These are phyloP conservation scores for Delonix regia DNA, from an alignment of 306 rosid species.

Conservation along the genomic window DNA sequence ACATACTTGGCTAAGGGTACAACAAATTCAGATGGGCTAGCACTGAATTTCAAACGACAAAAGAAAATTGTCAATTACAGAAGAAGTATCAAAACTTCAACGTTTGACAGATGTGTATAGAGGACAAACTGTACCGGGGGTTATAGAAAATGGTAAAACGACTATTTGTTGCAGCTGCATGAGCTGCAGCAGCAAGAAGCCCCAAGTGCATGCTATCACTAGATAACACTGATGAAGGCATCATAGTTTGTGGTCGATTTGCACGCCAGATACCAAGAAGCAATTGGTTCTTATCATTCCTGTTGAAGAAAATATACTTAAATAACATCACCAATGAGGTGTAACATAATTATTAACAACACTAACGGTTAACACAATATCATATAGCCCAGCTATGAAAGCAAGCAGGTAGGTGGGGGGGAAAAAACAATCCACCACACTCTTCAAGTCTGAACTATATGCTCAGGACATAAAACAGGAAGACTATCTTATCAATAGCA, in stretches of 20 bases:
- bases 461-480: not conserved
- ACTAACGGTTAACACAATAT: not conserved
- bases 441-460: constrained; percentile 18
- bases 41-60: constrained; percentile 55
- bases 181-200: constrained; percentile 99
- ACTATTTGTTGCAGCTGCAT: constrained; percentile 96
- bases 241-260: constrained; percentile 91
- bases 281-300: constrained; percentile 96
- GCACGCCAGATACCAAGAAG: constrained; percentile 94
- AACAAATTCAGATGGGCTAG: constrained; percentile 96
- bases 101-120: not conserved
- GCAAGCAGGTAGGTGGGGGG: not conserved
- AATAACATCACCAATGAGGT: constrained; percentile 23
- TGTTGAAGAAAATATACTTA: constrained; percentile 30
- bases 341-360: not conserved
- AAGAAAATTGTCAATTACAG: constrained; percentile 26
- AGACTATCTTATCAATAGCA: constrained; percentile 4
- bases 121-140: constrained; percentile 65
- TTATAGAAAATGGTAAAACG: constrained; percentile 96
- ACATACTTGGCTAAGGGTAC: constrained; percentile 86
- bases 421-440: not conserved
- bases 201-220: constrained; percentile 99
- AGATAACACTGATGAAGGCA: constrained; percentile 97
- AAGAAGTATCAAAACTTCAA: not conserved
- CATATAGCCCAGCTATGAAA: not conserved